Evolutionary conservation across 371 early-diverging fungal species (phyloP).

Genomic region (Mortierella sp.): DNA sequence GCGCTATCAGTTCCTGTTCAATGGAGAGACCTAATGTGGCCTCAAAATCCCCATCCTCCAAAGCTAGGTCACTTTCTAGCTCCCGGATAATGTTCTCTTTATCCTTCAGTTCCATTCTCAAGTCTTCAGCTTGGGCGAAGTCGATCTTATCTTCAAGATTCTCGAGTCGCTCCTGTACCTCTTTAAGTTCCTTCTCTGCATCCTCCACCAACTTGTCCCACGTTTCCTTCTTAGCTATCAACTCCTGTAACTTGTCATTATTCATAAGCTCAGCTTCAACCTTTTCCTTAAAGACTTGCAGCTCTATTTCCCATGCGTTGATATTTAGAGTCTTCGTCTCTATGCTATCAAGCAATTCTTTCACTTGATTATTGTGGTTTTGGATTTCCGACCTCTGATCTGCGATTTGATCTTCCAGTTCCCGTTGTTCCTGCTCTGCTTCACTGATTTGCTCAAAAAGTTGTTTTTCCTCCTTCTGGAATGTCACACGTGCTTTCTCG

Average conservation of each 20-base stretch:
- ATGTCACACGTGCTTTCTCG: not conserved
- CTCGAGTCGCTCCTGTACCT: not conserved
- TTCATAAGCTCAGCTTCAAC: not conserved
- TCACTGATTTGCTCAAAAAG: conserved; percentile 2
- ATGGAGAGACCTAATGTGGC: conserved; percentile 25
- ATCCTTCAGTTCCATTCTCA: conserved; percentile 1
- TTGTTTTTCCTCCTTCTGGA: conserved; percentile 17
- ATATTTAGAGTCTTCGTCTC: conserved; percentile 3
- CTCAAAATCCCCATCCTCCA: conserved; percentile 16
- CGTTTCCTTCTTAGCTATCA: not conserved
- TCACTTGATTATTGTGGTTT: conserved; percentile 4
- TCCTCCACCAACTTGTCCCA: not conserved
- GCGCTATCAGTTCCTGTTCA: conserved; percentile 32
- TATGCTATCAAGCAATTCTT: not conserved
- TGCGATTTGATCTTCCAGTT: not conserved
- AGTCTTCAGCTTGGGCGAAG: not conserved
- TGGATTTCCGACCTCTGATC: conserved; percentile 14
- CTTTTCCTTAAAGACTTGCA: conserved; percentile 11
- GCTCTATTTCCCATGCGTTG: not conserved
- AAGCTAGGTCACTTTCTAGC: conserved; percentile 14
- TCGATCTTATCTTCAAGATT: not conserved
- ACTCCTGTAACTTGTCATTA: not conserved
- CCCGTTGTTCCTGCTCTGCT: conserved; percentile 8
- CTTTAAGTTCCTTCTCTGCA: not conserved
- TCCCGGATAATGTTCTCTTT: conserved; percentile 11